Evolutionary conservation across 2,329 filamentous ascomycete species (phyloP).

Genomic region (Aspergillus jensenii): DNA sequence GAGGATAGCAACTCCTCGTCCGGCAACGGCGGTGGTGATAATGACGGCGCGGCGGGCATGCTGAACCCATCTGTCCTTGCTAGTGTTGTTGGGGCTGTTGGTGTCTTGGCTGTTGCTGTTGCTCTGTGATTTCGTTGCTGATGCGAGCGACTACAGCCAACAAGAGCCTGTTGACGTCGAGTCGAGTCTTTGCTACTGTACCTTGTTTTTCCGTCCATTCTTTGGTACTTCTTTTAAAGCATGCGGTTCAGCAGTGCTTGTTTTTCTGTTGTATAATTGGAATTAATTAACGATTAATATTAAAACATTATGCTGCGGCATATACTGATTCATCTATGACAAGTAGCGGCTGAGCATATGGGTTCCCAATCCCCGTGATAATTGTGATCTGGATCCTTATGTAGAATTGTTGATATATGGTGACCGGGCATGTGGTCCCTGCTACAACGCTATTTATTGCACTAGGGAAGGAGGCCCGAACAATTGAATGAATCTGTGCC

Average conservation of each 20-base stretch:
- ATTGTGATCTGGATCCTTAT: too few species aligned
- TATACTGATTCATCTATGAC: too few species aligned
- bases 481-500: too few species aligned
- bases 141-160: neutral
- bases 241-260: neutral
- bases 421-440: too few species aligned
- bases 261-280: neutral
- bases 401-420: too few species aligned
- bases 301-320: neutral
- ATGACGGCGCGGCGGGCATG: neutral
- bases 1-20: neutral
- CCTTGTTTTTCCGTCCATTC: neutral
- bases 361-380: accelerated
- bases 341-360: too few species aligned
- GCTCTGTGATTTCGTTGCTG: neutral
- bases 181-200: too few species aligned
- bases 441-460: too few species aligned
- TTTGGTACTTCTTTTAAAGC: neutral
- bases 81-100: neutral
- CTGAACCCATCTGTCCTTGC: neutral
- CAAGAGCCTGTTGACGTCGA: too few species aligned
- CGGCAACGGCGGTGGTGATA: too few species aligned
- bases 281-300: neutral
- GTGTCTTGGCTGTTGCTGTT: neutral
- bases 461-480: too few species aligned